A percentile compares a stretch with the other conserved stretches of the same genome.
Evolutionary conservation across 495 filamentous ascomycete genomes (phyloP).

Genomic region (Penicillium cosmopolitanum): DNA sequence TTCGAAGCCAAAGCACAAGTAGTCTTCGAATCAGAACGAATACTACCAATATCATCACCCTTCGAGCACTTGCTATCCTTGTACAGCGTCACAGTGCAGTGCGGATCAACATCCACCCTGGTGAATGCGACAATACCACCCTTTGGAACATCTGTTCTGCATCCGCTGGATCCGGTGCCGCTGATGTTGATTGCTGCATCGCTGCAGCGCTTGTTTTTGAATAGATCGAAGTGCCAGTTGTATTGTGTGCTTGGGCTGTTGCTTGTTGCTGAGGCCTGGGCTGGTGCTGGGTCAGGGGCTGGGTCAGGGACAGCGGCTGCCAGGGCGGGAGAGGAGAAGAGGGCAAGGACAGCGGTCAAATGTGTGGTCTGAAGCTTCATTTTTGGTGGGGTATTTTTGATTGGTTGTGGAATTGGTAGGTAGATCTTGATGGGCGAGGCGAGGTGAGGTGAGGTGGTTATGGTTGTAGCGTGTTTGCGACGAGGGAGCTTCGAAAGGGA

Average conservation of each 20-base stretch:
- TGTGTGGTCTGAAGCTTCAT: not conserved
- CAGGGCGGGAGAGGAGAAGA: not conserved
- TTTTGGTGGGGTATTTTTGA: not conserved
- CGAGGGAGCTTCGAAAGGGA: not conserved
- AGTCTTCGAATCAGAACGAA: not conserved
- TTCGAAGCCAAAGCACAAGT: conserved; percentile 5
- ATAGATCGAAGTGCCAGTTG: conserved; percentile 21
- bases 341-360: not conserved
- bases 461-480: not conserved
- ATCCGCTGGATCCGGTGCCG: conserved; percentile 15
- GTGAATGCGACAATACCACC: conserved; percentile 9
- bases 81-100: conserved; percentile 18
- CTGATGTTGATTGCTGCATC: conserved; percentile 4
- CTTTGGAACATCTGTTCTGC: conserved; percentile 9
- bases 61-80: conserved; percentile 18
- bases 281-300: too few species aligned
- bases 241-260: not conserved
- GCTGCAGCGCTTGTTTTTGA: conserved; percentile 11
- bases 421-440: not conserved
- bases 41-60: conserved; percentile 2
- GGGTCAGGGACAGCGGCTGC: not conserved
- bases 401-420: not conserved
- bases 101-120: conserved; percentile 12
- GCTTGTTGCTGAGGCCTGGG: not conserved
- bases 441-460: not conserved